Evolutionary conservation across 1,284 basidiomycete genomes (phyloP), one percentile per base, ranked within the genome.

Genomic region (Ustilago lituana): DNA sequence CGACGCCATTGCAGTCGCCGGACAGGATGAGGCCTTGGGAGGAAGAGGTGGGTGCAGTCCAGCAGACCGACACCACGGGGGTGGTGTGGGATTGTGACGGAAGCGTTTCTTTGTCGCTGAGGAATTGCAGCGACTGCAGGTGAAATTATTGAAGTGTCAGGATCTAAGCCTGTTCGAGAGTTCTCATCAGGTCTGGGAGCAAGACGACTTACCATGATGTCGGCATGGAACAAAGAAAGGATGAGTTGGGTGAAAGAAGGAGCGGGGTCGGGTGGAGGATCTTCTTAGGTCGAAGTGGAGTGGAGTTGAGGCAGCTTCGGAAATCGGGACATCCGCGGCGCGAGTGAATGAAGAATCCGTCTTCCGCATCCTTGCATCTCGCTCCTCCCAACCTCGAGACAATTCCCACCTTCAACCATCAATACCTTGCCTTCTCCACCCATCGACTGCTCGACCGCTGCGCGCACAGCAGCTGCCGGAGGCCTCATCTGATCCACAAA

Each of bases 101-200:
- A 2, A 39, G 51, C 9, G 51, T 29, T 27, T 71, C 63, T 38
- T 66, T 62, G 55, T 71, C 68, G 38, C 54, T 61, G 0, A 71
- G 45, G n/a, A 59, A 71, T 46, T 71, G 63, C 5, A 71, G 55
- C 47, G 68, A 71, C 68, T 63, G 43, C 29, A 1, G n/a, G n/a
- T 9, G 12, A n/a, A 14, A 15, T 4, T 22, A 27, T 3, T 20
- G 15, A 1, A 4, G 9, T 11, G 35, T 53, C 50, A 53, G 33
- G 22, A 14, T 26, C 0, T 3, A n/a, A 19, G 17, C 4, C 6
- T 8, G 17, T 39, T n/a, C 7, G 17, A 27, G 22, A n/a, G n/a
- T n/a, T n/a, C n/a, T n/a, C n/a, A n/a, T n/a, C n/a, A n/a, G n/a
- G n/a, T n/a, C n/a, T n/a, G n/a, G n/a, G n/a, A n/a, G n/a, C n/a